Conservation (phyloP, 116 monocot species). For the Dioscorea cayenensis region DNA sequence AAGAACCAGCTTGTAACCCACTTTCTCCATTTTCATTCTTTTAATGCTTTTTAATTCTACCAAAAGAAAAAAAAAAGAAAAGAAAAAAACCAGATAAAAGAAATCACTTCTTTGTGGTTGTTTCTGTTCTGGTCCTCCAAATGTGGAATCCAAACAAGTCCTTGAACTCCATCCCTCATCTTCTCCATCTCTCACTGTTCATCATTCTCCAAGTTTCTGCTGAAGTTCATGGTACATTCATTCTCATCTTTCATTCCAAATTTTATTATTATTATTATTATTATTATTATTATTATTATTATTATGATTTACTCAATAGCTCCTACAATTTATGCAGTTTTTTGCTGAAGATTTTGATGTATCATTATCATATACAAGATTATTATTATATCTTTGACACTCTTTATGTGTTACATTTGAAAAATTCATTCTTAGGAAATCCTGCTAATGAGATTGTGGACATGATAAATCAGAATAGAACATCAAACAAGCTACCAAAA, state of each 20-base stretch:
- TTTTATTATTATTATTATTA: neutral
- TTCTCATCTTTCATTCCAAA: neutral
- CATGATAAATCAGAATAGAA: slow-evolving; percentile 52
- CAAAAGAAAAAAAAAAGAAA: too few relatives aligned
- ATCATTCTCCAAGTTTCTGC: neutral
- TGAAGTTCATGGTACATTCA: neutral
- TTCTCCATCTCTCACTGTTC: neutral
- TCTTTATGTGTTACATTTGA: neutral
- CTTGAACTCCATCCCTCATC: neutral
- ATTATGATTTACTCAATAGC: too few relatives aligned
- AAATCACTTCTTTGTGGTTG: too few relatives aligned
- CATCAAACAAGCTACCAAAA: slow-evolving; percentile 48
- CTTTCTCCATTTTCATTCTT: too few relatives aligned
- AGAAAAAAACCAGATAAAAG: too few relatives aligned
- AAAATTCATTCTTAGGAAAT: slow-evolving; percentile 34
- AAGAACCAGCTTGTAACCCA: too few relatives aligned
- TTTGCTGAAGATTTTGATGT: too few relatives aligned
- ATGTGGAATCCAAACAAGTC: neutral
- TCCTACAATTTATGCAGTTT: too few relatives aligned
- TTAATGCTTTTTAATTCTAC: too few relatives aligned
- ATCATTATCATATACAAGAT: too few relatives aligned
- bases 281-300: neutral
- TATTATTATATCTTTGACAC: too few relatives aligned
- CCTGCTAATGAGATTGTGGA: slow-evolving; percentile 45
- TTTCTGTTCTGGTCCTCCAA: too few relatives aligned